Evolutionary conservation across 2,329 filamentous ascomycete genomes (phyloP).

Genomic region (Helotiales sp.): DNA sequence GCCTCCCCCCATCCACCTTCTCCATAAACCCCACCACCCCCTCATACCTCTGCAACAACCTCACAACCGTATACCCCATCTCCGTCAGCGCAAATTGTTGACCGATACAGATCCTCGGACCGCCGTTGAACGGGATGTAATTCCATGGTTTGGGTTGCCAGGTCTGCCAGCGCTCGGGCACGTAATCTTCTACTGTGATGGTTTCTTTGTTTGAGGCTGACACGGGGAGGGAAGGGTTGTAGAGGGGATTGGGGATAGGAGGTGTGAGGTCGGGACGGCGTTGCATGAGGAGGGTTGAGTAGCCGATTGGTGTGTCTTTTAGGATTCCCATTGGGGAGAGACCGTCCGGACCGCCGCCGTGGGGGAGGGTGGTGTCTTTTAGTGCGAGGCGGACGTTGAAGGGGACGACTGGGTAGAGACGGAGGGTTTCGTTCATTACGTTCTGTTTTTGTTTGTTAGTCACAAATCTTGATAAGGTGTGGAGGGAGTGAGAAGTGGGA

Average conservation of each 20-base stretch:
- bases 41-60: conserved; percentile 72
- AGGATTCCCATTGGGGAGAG: conserved; percentile 62
- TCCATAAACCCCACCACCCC: conserved; percentile 59
- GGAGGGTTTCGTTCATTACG: conserved; percentile 74
- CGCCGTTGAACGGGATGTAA: conserved; percentile 75
- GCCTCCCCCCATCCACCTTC: conserved; percentile 53
- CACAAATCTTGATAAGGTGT: background rate
- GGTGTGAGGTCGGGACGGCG: conserved; percentile 65
- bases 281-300: conserved; percentile 73
- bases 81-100: conserved; percentile 82
- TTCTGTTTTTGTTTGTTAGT: conserved; percentile 42
- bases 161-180: conserved; percentile 65
- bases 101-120: conserved; percentile 72
- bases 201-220: background rate
- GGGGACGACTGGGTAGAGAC: conserved; percentile 76
- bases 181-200: conserved; percentile 52
- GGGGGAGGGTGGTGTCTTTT: conserved; percentile 72
- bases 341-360: conserved; percentile 66
- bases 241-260: conserved; percentile 43
- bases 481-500: background rate
- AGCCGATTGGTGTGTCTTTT: conserved; percentile 65
- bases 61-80: conserved; percentile 70
- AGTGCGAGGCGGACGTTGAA: conserved; percentile 76
- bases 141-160: conserved; percentile 68
- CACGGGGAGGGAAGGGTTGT: conserved; percentile 48